A percentile compares a stretch with the other conserved stretches of the same genome.
Conservation (phyloP, 768 basidiomycete species). For the Suillus americanus region DNA sequence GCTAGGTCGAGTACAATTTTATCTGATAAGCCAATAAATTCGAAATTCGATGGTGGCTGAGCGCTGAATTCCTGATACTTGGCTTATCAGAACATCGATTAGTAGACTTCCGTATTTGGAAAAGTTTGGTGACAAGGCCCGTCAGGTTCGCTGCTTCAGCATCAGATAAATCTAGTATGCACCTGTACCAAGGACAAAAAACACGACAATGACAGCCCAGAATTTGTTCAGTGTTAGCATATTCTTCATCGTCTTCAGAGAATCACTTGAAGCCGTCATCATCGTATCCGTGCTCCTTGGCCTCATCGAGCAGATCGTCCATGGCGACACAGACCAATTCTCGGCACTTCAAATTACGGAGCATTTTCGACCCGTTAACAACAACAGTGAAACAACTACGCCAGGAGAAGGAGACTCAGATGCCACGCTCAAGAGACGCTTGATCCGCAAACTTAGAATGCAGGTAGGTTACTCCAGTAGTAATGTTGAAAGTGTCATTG, state of each 20-base stretch:
- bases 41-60: too few species aligned
- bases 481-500: not conserved
- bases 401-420: conserved; percentile 28
- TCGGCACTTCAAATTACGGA: too few species aligned
- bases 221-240: conserved; percentile 88
- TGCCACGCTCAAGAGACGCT: conserved; percentile 34
- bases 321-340: conserved; percentile 31
- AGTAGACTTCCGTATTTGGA: too few species aligned
- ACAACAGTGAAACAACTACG: conserved; percentile 10
- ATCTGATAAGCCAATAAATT: too few species aligned
- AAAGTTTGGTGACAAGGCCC: not conserved
- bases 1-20: too few species aligned
- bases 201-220: conserved; percentile 50
- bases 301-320: conserved; percentile 84
- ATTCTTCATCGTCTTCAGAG: conserved; percentile 96
- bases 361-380: too few species aligned
- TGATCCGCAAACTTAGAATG: conserved; percentile 68
- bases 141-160: not conserved
- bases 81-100: too few species aligned
- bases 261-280: conserved; percentile 90
- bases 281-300: conserved; percentile 91
- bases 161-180: not conserved
- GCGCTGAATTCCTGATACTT: too few species aligned
- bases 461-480: conserved; percentile 42
- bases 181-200: not conserved